Percentiles rank a stretch among this genome's conserved stretches.
phyloP scores from a whole-genome alignment of 208 protist genomes.

The Leptomonas seymouri region DNA sequence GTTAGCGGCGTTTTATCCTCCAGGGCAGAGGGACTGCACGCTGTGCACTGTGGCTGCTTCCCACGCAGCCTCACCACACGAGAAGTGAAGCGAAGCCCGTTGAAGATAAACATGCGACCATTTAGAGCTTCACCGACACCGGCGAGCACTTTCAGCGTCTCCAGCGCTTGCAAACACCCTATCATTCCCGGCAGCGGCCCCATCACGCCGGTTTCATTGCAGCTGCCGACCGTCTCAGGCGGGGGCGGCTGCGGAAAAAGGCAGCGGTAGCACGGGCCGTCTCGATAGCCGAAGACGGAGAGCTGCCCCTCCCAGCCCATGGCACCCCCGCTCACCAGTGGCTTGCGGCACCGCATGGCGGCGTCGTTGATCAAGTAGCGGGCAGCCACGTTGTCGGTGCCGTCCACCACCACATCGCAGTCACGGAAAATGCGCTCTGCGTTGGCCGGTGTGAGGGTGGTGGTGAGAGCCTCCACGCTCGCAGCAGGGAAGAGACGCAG shows the following conservation, averaged over 20 bases:
- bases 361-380: constrained; percentile 96
- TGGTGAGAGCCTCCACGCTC: constrained; percentile 36
- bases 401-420: constrained; percentile 93
- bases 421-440: constrained; percentile 62
- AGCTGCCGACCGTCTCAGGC: constrained; percentile 81
- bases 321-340: constrained; percentile 95
- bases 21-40: constrained; percentile 52
- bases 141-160: constrained; percentile 89
- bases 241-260: constrained; percentile 92
- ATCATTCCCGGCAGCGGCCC: constrained; percentile 94
- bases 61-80: constrained; percentile 76
- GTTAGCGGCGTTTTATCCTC: constrained; percentile 13
- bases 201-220: constrained; percentile 93
- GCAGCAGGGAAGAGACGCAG: constrained; percentile 67
- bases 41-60: constrained; percentile 53
- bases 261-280: constrained; percentile 94
- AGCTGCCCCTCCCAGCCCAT: constrained; percentile 96
- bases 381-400: constrained; percentile 93
- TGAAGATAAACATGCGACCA: constrained; percentile 88
- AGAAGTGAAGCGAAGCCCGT: constrained; percentile 68
- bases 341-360: constrained; percentile 78
- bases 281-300: constrained; percentile 81
- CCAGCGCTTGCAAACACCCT: constrained; percentile 93
- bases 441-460: constrained; percentile 66
- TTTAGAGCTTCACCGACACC: constrained; percentile 65